Evolutionary conservation across 1,284 basidiomycete genomes (phyloP), one percentile per base, ranked within the genome.

Genomic region (Leucoagaricus sp.): DNA sequence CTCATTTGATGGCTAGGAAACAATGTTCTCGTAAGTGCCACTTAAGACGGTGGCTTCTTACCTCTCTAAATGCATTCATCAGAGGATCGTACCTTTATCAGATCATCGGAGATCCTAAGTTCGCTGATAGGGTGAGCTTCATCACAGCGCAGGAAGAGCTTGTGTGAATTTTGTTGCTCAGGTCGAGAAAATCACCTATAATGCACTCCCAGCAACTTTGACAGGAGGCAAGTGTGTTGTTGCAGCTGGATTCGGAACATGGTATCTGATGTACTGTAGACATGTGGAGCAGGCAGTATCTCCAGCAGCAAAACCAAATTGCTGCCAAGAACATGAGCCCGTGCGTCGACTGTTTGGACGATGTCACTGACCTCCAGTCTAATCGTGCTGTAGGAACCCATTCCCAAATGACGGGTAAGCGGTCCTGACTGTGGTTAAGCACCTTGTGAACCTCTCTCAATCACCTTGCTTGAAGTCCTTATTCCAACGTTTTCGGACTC

Each of bases 281-380:
- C 59, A 83, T 84, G 80, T 84, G 82, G 82, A 77, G 79, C 0
- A 71, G 81, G 10, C 82, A 84, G 60, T 85, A 85, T 64, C 67
- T 85, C 15, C 84, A 85, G 59, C 78, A 84, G 61, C 78, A 83
- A 64, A 86, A 84, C 63, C 83, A 85, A 61, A 79, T 85, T 47
- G 80, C 79, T 2, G 73, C 81, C 7, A 75, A 79, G 67, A 82
- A 82, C 61, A 84, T 84, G 82, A 76, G 67, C 3, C 81, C 79
- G 79, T 84, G 50, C 63, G 41, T 17, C 5, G 5, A 21, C 17
- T 13, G 41, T 6, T 40, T n/a, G 1, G 12, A 25, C 6, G 6
- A 2, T 53, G 17, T 7, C 34, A 5, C 49, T 51, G 48, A 52
- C 23, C 31, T n/a, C 45, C 33, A 44, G 42, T 42, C 50, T 26